Percentiles rank a stretch among this genome's conserved stretches.
Evolutionary conservation across 805 yeast species (phyloP).

Genomic region (Wickerhamiella occidentalis): DNA sequence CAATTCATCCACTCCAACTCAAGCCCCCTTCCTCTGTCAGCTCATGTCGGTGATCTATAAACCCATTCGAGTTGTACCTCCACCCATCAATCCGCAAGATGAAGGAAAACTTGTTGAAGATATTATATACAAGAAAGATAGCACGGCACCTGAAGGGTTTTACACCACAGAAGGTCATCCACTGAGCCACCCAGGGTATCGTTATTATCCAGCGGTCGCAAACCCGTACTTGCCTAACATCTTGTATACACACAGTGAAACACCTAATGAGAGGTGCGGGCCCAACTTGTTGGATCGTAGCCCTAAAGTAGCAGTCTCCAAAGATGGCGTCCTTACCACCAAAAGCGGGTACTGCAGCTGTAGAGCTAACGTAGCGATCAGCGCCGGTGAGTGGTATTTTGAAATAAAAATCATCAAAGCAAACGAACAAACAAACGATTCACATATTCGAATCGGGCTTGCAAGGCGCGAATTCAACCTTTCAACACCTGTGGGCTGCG

Average conservation of each 20-base stretch:
- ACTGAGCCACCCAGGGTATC: conserved; percentile 63
- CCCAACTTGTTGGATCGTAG: conserved; percentile 61
- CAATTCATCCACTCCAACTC: too few species aligned
- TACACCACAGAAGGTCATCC: conserved; percentile 65
- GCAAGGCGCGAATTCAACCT: conserved; percentile 76
- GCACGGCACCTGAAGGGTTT: conserved; percentile 22
- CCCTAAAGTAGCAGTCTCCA: conserved; percentile 37
- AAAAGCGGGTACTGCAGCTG: conserved; percentile 69
- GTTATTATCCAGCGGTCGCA: conserved; percentile 69
- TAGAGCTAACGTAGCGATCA: conserved; percentile 58
- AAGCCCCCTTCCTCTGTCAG: neutral
- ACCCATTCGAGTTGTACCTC: neutral
- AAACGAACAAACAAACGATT: conserved; percentile 20
- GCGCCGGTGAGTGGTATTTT: conserved; percentile 70
- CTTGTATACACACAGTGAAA: conserved; percentile 59
- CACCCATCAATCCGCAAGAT: neutral
- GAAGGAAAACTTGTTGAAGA: neutral
- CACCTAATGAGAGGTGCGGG: conserved; percentile 50
- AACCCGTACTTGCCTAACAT: conserved; percentile 40
- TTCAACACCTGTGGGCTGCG: conserved; percentile 94
- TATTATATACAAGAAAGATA: neutral
- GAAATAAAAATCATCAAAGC: conserved; percentile 53
- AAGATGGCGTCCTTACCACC: conserved; percentile 39
- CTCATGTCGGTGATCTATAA: conserved; percentile 1
- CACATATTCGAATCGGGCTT: conserved; percentile 72